Conservation (phyloP, 352 stramenopile species). For the Plasmopara halstedii region DNA sequence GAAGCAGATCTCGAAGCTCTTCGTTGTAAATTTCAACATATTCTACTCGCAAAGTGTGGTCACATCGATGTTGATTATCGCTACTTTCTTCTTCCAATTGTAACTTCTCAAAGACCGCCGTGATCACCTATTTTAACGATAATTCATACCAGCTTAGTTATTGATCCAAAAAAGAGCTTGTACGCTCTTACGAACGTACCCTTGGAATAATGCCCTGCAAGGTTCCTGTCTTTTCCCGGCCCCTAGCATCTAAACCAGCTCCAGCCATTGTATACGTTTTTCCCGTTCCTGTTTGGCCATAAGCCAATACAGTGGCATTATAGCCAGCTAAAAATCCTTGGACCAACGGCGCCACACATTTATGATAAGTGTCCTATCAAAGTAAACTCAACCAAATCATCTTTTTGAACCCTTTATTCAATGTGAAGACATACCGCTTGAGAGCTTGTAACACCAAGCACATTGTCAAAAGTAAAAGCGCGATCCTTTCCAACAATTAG, state of each 20-base stretch:
- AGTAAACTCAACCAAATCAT: neutral
- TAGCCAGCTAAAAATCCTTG: conserved; percentile 77
- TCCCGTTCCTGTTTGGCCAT: conserved; percentile 84
- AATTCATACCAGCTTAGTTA: neutral
- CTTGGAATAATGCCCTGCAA: conserved; percentile 82
- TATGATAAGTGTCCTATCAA: conserved; percentile 52
- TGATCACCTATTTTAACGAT: conserved; percentile 37
- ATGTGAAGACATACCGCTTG: conserved; percentile 37
- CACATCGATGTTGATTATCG: conserved; percentile 23
- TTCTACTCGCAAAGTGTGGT: conserved; percentile 89
- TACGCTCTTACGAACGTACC: conserved; percentile 25
- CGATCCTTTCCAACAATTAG: conserved; percentile 79
- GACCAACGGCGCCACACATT: conserved; percentile 61
- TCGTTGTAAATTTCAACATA: conserved; percentile 99
- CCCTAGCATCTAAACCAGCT: conserved; percentile 32
- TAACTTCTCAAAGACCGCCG: conserved; percentile 64
- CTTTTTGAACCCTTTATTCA: too few relatives aligned
- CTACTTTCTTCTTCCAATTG: conserved; percentile 23
- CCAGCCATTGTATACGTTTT: conserved; percentile 96
- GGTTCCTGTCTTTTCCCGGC: conserved; percentile 51
- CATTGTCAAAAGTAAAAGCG: conserved; percentile 86
- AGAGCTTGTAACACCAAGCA: conserved; percentile 63
- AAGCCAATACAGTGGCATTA: conserved; percentile 78
- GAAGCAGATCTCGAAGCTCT: conserved; percentile 93
- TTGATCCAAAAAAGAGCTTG: neutral